A percentile compares a stretch with the other conserved stretches of the same genome.
phyloP scores from a whole-genome alignment of 2,329 filamentous ascomycete species.

The Talaromyces sp. region DNA sequence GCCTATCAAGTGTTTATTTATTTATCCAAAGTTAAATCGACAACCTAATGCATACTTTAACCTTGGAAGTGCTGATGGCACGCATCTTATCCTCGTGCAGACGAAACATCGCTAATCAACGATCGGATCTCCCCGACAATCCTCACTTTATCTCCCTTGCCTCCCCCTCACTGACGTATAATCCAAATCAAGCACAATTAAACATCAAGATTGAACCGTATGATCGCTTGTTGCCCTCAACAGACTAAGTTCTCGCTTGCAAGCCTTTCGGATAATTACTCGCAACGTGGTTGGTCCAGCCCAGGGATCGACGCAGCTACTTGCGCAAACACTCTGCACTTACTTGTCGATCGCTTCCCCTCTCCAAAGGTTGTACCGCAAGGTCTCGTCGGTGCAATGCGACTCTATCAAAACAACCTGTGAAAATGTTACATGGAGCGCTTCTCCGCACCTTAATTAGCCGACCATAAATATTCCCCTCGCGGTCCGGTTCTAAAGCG shows the following conservation, averaged over 20 bases:
- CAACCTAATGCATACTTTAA: too few relatives aligned
- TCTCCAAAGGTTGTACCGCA: constrained; percentile 8
- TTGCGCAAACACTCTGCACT: neutral
- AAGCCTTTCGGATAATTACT: constrained; percentile 8
- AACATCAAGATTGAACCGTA: too few relatives aligned
- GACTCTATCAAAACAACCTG: constrained; percentile 7
- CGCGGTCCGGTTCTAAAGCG: neutral
- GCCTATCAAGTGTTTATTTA: too few relatives aligned
- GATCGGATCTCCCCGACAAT: neutral
- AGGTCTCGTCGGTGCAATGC: constrained; percentile 10
- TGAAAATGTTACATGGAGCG: constrained; percentile 9
- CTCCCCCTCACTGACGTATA: too few relatives aligned
- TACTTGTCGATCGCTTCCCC: constrained; percentile 11
- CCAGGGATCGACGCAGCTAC: constrained; percentile 10
- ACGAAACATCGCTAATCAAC: too few relatives aligned
- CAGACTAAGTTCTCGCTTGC: neutral
- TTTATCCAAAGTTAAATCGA: too few relatives aligned
- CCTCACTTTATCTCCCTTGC: too few relatives aligned
- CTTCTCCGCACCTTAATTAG: constrained; percentile 5
- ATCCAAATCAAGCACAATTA: too few relatives aligned
- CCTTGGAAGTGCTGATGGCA: too few relatives aligned
- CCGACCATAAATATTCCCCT: constrained; percentile 4
- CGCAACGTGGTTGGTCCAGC: constrained; percentile 9
- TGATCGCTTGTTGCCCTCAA: neutral
- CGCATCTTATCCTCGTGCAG: too few relatives aligned